Conservation (phyloP, 1,139 yeast species). For the Yamadazyma aaseri region DNA sequence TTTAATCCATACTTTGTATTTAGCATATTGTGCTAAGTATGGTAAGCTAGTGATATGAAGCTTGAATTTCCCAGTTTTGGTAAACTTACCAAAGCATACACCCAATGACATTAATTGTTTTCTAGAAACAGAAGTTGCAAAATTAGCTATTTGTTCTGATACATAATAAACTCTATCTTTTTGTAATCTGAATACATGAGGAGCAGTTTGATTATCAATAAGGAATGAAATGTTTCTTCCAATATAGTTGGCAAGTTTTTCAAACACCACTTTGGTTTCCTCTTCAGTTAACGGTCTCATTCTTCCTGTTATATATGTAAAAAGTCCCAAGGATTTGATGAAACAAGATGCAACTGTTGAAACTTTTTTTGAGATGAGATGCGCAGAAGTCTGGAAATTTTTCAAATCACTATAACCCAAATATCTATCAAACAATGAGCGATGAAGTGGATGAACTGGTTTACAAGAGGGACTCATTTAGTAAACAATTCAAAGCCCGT, state of each 20-base stretch:
- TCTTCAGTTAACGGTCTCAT: slow-evolving; percentile 98
- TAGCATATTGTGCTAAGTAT: slow-evolving; percentile 81
- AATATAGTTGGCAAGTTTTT: slow-evolving; percentile 91
- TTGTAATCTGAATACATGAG: slow-evolving; percentile 93
- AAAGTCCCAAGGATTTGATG: background rate
- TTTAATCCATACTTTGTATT: slow-evolving; percentile 94
- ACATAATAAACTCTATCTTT: slow-evolving; percentile 96
- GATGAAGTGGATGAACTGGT: slow-evolving; percentile 21
- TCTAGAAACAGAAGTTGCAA: slow-evolving; percentile 89
- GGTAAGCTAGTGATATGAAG: slow-evolving; percentile 90
- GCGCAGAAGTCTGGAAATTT: slow-evolving; percentile 1
- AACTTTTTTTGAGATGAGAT: slow-evolving; percentile 7
- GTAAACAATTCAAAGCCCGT: slow-evolving; percentile 39
- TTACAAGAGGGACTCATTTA: slow-evolving; percentile 42
- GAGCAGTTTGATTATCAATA: slow-evolving; percentile 85
- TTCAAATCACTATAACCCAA: slow-evolving; percentile 1
- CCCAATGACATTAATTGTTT: slow-evolving; percentile 90
- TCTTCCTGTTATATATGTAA: background rate
- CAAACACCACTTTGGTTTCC: slow-evolving; percentile 94
- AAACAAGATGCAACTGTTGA: background rate
- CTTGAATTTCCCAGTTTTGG: slow-evolving; percentile 95
- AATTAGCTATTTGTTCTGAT: slow-evolving; percentile 74
- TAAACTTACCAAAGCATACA: slow-evolving; percentile 91
- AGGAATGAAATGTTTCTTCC: slow-evolving; percentile 90
- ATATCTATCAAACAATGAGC: slow-evolving; percentile 1